Conservation (phyloP, 495 filamentous ascomycete genomes). For the Penicillium atrosanguineum region DNA sequence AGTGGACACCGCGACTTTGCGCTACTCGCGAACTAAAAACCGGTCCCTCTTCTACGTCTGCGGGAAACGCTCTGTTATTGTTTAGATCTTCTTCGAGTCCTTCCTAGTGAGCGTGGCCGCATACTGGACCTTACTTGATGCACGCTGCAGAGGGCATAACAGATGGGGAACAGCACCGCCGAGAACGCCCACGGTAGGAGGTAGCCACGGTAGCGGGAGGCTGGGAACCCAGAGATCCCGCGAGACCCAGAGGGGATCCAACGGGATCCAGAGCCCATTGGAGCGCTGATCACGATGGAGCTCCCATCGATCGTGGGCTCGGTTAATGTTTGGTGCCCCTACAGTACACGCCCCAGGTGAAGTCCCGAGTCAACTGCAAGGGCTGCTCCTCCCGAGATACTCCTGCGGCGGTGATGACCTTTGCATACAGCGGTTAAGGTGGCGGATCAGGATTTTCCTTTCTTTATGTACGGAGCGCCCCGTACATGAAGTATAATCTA, state of each 20-base stretch:
- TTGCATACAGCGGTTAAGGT: conserved; percentile 6
- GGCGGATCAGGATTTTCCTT: not conserved
- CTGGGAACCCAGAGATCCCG: not conserved
- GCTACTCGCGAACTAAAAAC: conserved; percentile 17
- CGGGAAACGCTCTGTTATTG: conserved; percentile 9
- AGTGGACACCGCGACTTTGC: conserved; percentile 8
- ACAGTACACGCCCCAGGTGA: not conserved
- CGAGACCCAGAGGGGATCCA: too few species aligned
- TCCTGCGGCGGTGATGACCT: conserved; percentile 14
- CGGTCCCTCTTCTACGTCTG: not conserved
- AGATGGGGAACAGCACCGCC: not conserved
- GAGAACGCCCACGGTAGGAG: not conserved
- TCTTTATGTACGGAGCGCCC: not conserved
- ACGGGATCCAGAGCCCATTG: not conserved
- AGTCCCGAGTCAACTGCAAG: conserved; percentile 5
- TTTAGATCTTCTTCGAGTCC: conserved; percentile 28
- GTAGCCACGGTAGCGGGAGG: not conserved
- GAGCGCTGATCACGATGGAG: not conserved
- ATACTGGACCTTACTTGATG: conserved; percentile 26
- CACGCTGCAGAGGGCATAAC: conserved; percentile 15
- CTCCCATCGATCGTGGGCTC: conserved; percentile 2
- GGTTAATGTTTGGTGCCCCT: conserved; percentile 3
- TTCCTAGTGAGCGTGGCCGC: conserved; percentile 12
- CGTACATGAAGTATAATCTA: not conserved
- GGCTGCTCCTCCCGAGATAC: conserved; percentile 18